A percentile compares a stretch with the other conserved stretches of the same genome.
Evolutionary conservation across 169 alveolate species (phyloP).

Genomic region (Theileria sp.): DNA sequence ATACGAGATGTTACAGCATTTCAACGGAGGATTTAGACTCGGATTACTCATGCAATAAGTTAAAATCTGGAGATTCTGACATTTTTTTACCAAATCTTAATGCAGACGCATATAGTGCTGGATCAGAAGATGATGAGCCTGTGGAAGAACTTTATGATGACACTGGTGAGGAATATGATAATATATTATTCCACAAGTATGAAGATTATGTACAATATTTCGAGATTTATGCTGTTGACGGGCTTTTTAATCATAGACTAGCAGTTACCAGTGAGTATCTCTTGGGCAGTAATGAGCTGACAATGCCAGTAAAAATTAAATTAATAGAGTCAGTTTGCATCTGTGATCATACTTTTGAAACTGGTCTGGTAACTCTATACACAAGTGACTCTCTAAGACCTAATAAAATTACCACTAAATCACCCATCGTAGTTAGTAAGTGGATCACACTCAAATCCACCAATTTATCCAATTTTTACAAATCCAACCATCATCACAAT

Average conservation of each 20-base stretch:
- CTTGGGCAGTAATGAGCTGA: slow-evolving; percentile 46
- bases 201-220: slow-evolving; percentile 33
- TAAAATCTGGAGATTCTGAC: not conserved
- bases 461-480: slow-evolving; percentile 14
- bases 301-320: slow-evolving; percentile 30
- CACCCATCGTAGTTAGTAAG: slow-evolving; percentile 41
- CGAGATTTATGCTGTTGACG: slow-evolving; percentile 42
- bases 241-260: slow-evolving; percentile 20
- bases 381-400: slow-evolving; percentile 60
- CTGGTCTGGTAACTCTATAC: slow-evolving; percentile 59
- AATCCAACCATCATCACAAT: not conserved
- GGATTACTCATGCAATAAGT: not conserved
- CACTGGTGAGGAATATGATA: not conserved
- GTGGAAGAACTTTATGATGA: not conserved
- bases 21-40: not conserved
- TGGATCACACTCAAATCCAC: slow-evolving; percentile 58
- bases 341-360: slow-evolving; percentile 49
- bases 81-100: not conserved
- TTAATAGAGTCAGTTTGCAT: slow-evolving; percentile 17
- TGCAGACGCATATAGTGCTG: not conserved
- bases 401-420: slow-evolving; percentile 30
- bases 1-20: slow-evolving; percentile 16
- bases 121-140: not conserved
- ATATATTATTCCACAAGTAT: not conserved
- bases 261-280: slow-evolving; percentile 34